Conservation (phyloP, 805 yeast species). For the Starmerella stellata region DNA sequence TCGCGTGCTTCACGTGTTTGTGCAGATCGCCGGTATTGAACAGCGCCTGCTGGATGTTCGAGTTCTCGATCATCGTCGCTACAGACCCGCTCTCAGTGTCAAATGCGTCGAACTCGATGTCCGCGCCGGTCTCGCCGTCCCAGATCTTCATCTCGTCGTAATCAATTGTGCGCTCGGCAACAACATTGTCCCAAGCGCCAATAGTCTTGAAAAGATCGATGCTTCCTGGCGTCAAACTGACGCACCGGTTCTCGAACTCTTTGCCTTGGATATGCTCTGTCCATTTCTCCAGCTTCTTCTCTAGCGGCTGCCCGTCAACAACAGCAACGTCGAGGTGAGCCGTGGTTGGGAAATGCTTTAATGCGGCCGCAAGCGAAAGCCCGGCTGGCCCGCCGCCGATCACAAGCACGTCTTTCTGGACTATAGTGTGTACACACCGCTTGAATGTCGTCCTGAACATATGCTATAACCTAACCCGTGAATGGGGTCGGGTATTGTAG, state of each 20-base stretch:
- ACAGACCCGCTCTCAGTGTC: conserved; percentile 24
- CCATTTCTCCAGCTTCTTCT: conserved; percentile 33
- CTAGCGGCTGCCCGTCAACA: conserved; percentile 52
- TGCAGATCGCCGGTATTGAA: conserved; percentile 2
- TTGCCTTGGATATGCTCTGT: conserved; percentile 26
- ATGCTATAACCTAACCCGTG: no score
- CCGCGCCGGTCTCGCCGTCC: conserved; percentile 60
- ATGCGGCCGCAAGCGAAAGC: conserved; percentile 61
- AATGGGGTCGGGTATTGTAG: no score
- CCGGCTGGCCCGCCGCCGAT: conserved; percentile 99
- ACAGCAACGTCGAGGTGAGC: conserved; percentile 42
- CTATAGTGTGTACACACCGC: conserved; percentile 1
- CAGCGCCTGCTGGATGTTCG: conserved; percentile 64
- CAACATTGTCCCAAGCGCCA: conserved; percentile 59
- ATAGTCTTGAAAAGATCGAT: conserved; percentile 45
- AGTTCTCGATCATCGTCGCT: conserved; percentile 77
- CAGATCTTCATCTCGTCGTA: conserved; percentile 73
- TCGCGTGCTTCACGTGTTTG: conserved; percentile 23
- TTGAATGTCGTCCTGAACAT: conserved; percentile 1
- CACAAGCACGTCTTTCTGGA: conserved; percentile 46
- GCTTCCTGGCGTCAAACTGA: conserved; percentile 70
- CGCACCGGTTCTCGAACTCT: conserved; percentile 57
- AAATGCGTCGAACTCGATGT: conserved; percentile 52
- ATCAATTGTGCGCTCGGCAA: conserved; percentile 51
- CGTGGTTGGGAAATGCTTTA: conserved; percentile 47